Evolutionary conservation across 78 protist genomes (phyloP).

Genomic region (Dictyostelium intermedium): DNA sequence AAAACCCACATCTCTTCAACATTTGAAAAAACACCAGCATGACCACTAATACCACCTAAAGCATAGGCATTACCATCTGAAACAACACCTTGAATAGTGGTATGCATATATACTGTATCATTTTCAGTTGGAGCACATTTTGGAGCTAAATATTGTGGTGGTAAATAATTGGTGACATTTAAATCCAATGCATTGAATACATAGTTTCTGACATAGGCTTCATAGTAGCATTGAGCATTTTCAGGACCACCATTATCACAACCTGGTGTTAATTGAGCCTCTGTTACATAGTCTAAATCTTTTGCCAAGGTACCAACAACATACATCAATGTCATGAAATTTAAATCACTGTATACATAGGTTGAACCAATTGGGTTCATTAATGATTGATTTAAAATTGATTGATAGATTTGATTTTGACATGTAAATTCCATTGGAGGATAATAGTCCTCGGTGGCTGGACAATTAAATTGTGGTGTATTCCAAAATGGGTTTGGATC

Average conservation of each 20-base stretch:
- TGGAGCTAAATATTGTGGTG: neutral
- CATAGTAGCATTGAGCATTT: conserved; percentile 81
- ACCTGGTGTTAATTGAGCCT: conserved; percentile 26
- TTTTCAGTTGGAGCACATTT: conserved; percentile 81
- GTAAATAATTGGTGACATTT: conserved; percentile 64
- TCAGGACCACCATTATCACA: conserved; percentile 64
- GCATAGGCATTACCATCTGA: conserved; percentile 91
- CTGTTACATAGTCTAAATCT: neutral
- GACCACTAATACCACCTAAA: conserved; percentile 91
- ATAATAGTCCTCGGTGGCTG: conserved; percentile 50
- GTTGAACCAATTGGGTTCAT: conserved; percentile 69
- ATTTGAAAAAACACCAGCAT: conserved; percentile 90
- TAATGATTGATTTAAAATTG: conserved; percentile 78
- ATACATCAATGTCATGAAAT: conserved; percentile 88
- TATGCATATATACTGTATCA: conserved; percentile 81
- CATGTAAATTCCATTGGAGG: conserved; percentile 85
- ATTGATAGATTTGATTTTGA: conserved; percentile 51
- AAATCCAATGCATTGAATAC: conserved; percentile 41
- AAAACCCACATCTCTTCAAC: conserved; percentile 60
- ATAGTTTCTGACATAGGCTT: conserved; percentile 85
- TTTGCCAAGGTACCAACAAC: conserved; percentile 82
- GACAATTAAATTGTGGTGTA: conserved; percentile 84
- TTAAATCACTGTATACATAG: conserved; percentile 84
- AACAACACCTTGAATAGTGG: conserved; percentile 85
- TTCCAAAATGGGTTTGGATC: conserved; percentile 86